Percentiles rank a stretch among this genome's conserved stretches.
Evolutionary conservation across 192 early-diverging fungal species (phyloP).

Genomic region (Coemansia sp.): DNA sequence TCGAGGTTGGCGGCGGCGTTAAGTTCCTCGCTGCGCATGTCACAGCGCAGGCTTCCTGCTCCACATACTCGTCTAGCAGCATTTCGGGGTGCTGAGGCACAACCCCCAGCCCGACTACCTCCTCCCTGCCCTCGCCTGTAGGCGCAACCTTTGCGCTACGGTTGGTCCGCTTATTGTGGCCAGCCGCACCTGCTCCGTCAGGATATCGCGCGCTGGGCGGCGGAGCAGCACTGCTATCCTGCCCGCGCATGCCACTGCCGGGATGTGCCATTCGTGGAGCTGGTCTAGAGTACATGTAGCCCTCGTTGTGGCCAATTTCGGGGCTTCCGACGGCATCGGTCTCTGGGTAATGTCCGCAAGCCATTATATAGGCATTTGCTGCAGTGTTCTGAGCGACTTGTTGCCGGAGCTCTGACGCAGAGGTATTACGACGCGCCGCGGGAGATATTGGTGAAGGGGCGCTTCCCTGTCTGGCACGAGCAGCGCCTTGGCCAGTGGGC

Average conservation of each 20-base stretch:
- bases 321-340: slow-evolving; percentile 41
- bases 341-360: slow-evolving; percentile 45
- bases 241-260: not conserved
- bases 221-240: slow-evolving; percentile 4
- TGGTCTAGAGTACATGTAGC: slow-evolving; percentile 27
- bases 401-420: slow-evolving; percentile 43
- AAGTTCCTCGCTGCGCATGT: not conserved
- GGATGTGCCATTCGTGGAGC: slow-evolving; percentile 15
- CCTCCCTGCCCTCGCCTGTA: slow-evolving; percentile 32
- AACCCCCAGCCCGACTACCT: slow-evolving; percentile 46
- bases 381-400: slow-evolving; percentile 40
- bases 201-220: slow-evolving; percentile 25
- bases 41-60: not conserved
- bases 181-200: slow-evolving; percentile 6
- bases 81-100: slow-evolving; percentile 36
- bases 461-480: slow-evolving; percentile 21
- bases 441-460: slow-evolving; percentile 24
- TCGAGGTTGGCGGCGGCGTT: not conserved
- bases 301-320: slow-evolving; percentile 25
- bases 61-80: slow-evolving; percentile 14
- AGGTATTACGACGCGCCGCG: slow-evolving; percentile 33
- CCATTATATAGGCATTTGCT: slow-evolving; percentile 50
- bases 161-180: slow-evolving; percentile 29
- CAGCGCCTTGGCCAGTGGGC: not conserved
- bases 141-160: slow-evolving; percentile 38